These are phyloP conservation scores for Cyberlindnera suaveolens DNA, from an alignment of 805 yeast species.

Conservation along the genomic window DNA sequence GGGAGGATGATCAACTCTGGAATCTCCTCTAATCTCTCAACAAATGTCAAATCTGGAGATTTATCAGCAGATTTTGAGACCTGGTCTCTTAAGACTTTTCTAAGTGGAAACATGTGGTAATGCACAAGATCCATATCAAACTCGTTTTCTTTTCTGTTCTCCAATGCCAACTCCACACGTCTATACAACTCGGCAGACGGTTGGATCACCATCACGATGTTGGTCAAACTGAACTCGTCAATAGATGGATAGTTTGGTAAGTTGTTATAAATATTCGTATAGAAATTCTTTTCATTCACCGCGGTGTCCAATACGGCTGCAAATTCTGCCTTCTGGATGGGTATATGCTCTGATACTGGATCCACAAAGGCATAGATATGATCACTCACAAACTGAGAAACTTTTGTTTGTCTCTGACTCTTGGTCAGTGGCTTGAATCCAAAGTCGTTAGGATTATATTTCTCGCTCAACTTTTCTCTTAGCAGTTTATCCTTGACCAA, in stretches of 20 bases:
- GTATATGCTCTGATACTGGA: not conserved
- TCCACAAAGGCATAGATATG: constrained; percentile 5
- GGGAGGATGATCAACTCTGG: constrained; percentile 37
- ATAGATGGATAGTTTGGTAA: constrained; percentile 30
- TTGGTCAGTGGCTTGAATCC: constrained; percentile 20
- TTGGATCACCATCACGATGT: constrained; percentile 54
- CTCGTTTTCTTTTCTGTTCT: constrained; percentile 28
- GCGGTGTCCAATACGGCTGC: no score
- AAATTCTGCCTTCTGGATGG: no score
- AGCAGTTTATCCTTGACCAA: constrained; percentile 23
- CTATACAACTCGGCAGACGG: constrained; percentile 33
- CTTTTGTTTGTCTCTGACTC: constrained; percentile 15
- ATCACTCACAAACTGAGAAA: constrained; percentile 2
- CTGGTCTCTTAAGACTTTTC: constrained; percentile 14
- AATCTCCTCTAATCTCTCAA: constrained; percentile 7
- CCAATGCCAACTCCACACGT: constrained; percentile 17
- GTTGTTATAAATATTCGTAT: constrained; percentile 29
- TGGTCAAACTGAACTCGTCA: constrained; percentile 29
- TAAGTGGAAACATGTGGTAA: constrained; percentile 26
- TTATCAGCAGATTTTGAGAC: not conserved
- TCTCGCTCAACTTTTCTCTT: constrained; percentile 11
- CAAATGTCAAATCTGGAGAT: constrained; percentile 3
- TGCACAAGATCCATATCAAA: constrained; percentile 50
- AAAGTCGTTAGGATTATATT: constrained; percentile 14
- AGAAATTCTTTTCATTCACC: constrained; percentile 11